Evolutionary conservation across 352 stramenopile genomes (phyloP).

Genomic region (Lagenidium giganteum): DNA sequence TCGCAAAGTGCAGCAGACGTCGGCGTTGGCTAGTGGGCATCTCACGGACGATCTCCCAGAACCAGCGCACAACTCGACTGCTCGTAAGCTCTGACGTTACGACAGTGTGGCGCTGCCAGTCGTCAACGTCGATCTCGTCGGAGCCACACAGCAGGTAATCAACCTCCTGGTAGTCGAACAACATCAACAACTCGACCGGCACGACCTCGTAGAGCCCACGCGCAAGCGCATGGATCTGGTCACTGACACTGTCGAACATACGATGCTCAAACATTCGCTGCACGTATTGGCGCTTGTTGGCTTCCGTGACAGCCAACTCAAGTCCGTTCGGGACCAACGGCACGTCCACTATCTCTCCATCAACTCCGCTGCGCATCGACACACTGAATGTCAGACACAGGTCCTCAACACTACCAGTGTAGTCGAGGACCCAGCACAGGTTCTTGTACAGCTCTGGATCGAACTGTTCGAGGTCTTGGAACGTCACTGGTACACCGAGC

Average conservation of each 20-base stretch:
- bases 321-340: constrained; percentile 90
- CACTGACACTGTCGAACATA: constrained; percentile 75
- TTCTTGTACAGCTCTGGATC: constrained; percentile 10
- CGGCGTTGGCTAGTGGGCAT: constrained; percentile 26
- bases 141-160: constrained; percentile 92
- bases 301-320: constrained; percentile 85
- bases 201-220: constrained; percentile 93
- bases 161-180: constrained; percentile 96
- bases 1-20: constrained; percentile 54
- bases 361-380: constrained; percentile 50
- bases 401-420: constrained; percentile 40
- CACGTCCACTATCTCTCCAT: constrained; percentile 36
- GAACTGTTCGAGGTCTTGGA: constrained; percentile 75
- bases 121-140: constrained; percentile 87
- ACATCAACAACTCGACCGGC: constrained; percentile 83
- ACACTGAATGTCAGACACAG: constrained; percentile 78
- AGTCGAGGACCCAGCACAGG: constrained; percentile 8
- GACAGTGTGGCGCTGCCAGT: constrained; percentile 90
- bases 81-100: constrained; percentile 42
- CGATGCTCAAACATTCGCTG: constrained; percentile 89
- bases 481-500: constrained; percentile 80
- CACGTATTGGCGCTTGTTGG: constrained; percentile 92
- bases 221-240: constrained; percentile 75
- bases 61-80: constrained; percentile 79
- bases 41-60: constrained; percentile 86